These are phyloP conservation scores for Zelopaecilomyces penicillatus DNA, from an alignment of 2,329 filamentous ascomycete species.

Conservation along the genomic window DNA sequence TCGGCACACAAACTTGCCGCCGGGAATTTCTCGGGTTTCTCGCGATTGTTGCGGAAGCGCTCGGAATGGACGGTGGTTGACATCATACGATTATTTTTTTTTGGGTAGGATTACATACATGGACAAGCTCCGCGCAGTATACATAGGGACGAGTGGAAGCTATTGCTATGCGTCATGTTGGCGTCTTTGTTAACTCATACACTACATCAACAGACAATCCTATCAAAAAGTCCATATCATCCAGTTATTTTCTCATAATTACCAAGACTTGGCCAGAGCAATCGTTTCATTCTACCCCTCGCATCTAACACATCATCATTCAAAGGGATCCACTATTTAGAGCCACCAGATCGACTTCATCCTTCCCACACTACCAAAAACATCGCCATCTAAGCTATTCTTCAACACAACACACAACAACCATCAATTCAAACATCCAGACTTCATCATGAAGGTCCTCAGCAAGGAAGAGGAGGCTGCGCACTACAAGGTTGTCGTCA, in stretches of 20 bases:
- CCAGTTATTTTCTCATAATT: no score
- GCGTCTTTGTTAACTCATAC: no score
- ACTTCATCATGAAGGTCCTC: constrained; percentile 75
- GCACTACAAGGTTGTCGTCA: constrained; percentile 75
- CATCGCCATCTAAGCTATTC: no score
- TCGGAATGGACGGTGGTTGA: constrained; percentile 7
- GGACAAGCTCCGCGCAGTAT: not conserved
- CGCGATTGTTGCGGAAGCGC: constrained; percentile 6
- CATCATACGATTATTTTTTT: constrained; percentile 5
- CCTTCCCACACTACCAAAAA: not conserved
- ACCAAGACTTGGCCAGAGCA: no score
- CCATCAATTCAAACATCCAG: not conserved
- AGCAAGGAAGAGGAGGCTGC: constrained; percentile 85
- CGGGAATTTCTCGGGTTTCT: constrained; percentile 7
- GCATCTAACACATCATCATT: not conserved
- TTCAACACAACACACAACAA: not conserved
- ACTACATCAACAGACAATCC: no score
- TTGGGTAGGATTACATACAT: not conserved
- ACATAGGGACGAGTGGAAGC: no score
- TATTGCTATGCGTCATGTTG: no score
- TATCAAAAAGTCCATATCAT: no score
- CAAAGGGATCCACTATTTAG: not conserved
- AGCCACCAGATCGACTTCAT: not conserved
- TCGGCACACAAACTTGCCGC: no score
- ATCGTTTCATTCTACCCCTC: no score